phyloP scores from a whole-genome alignment of 2,329 filamentous ascomycete genomes.

The Aspergillus caelatus region DNA sequence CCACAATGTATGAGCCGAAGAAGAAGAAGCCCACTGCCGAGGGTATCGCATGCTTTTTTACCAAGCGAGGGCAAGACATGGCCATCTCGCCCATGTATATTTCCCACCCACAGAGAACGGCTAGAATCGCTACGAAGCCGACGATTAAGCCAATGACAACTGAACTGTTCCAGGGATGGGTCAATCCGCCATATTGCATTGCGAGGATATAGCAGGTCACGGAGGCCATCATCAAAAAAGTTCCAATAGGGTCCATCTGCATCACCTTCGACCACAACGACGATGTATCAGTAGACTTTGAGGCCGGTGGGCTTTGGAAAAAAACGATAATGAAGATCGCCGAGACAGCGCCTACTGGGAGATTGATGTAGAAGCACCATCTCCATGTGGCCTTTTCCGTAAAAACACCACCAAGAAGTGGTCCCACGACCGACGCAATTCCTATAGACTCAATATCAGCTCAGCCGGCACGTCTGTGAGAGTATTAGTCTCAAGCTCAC shows the following conservation, averaged over 20 bases:
- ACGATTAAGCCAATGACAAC: neutral
- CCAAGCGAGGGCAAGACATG: neutral
- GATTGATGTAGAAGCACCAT: conserved; percentile 33
- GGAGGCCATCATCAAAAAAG: conserved; percentile 29
- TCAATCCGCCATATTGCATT: conserved; percentile 24
- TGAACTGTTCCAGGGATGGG: neutral
- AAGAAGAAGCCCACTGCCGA: neutral
- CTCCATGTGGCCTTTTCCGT: conserved; percentile 41
- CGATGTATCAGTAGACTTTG: conserved; percentile 21
- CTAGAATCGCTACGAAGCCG: conserved; percentile 1
- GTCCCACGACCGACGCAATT: conserved; percentile 32
- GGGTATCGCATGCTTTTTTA: neutral
- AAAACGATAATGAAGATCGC: conserved; percentile 54
- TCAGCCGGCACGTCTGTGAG: too few species aligned
- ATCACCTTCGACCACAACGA: conserved; percentile 40
- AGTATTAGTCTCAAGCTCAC: too few species aligned
- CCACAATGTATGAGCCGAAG: neutral
- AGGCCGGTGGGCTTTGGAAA: conserved; percentile 31
- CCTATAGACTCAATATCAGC: too few species aligned
- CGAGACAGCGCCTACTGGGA: conserved; percentile 45
- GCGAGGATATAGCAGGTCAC: conserved; percentile 26
- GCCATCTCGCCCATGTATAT: conserved; percentile 18
- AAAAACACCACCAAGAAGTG: conserved; percentile 48
- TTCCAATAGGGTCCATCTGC: conserved; percentile 40
- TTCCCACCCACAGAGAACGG: neutral